Conservation (phyloP, 2,329 filamentous ascomycete genomes). For the Colletotrichum agaves region DNA sequence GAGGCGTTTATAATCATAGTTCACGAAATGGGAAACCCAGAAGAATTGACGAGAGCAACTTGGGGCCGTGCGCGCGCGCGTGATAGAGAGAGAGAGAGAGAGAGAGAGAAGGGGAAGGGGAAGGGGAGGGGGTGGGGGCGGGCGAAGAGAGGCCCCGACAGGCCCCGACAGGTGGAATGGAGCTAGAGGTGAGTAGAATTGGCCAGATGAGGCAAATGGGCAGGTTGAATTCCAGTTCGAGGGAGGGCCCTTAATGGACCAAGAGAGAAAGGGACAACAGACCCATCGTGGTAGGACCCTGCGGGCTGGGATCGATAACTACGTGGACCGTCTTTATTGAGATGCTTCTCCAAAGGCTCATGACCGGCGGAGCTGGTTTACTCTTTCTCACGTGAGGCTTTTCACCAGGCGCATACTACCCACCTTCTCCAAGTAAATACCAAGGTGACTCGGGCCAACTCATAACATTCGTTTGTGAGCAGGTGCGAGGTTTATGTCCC, state of each 20-base stretch:
- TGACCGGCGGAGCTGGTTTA: conserved; percentile 8
- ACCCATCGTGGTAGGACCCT: conserved; percentile 12
- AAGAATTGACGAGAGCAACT: conserved; percentile 28
- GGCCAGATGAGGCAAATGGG: conserved; percentile 5
- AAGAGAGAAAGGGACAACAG: conserved; percentile 12
- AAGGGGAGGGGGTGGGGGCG: no score
- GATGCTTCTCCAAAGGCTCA: conserved; percentile 15
- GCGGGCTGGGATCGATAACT: conserved; percentile 22
- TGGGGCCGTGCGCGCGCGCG: conserved; percentile 3
- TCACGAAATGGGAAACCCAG: conserved; percentile 33
- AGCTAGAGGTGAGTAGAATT: neutral
- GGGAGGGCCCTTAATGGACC: neutral
- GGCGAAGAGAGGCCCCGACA: neutral
- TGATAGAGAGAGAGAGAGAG: neutral
- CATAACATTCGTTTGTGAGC: neutral
- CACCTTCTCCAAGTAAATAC: conserved; percentile 28
- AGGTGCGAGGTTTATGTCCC: no score
- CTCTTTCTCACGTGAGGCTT: conserved; percentile 8
- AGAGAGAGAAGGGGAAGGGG: no score
- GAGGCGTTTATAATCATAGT: conserved; percentile 33
- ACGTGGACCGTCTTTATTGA: conserved; percentile 33
- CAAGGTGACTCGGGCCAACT: conserved; percentile 31
- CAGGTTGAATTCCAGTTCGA: conserved; percentile 20
- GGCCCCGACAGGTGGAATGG: neutral
- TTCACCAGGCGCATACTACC: conserved; percentile 18